Percentiles rank a stretch among this genome's conserved stretches.
These are phyloP conservation scores for Clarireedia hainanense DNA, from an alignment of 2,329 filamentous ascomycete genomes.

Conservation along the genomic window DNA sequence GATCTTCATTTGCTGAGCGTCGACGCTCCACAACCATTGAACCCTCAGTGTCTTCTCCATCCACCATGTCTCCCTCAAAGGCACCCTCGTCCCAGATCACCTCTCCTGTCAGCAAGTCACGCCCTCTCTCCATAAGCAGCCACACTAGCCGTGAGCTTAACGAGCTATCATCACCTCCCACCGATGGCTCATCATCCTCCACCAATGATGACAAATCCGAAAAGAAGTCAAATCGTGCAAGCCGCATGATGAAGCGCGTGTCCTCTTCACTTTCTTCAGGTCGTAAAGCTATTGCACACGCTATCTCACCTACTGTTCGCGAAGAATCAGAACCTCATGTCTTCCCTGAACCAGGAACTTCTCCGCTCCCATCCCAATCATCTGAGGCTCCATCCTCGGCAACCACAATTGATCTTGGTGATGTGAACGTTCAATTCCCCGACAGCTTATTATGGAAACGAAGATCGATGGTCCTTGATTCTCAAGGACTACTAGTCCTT, in stretches of 20 bases:
- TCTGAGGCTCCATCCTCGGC: slow-evolving; percentile 29
- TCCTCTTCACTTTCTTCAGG: slow-evolving; percentile 45
- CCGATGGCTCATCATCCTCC: slow-evolving; percentile 33
- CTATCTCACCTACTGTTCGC: slow-evolving; percentile 28
- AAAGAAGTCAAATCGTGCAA: slow-evolving; percentile 39
- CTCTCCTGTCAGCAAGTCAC: slow-evolving; percentile 44
- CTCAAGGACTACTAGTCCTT: slow-evolving; percentile 74
- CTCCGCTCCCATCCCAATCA: slow-evolving; percentile 15
- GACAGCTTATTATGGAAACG: slow-evolving; percentile 96
- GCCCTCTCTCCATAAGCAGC: slow-evolving; percentile 59
- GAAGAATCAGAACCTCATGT: slow-evolving; percentile 31
- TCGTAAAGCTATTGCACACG: slow-evolving; percentile 30
- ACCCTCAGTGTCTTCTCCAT: slow-evolving; percentile 29
- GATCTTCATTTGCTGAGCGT: slow-evolving; percentile 42
- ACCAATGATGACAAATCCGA: slow-evolving; percentile 42
- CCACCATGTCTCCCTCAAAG: slow-evolving; percentile 39
- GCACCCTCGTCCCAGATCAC: slow-evolving; percentile 34
- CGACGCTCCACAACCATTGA: slow-evolving; percentile 38
- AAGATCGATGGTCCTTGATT: slow-evolving; percentile 78
- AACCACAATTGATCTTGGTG: slow-evolving; percentile 41
- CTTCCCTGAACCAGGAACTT: slow-evolving; percentile 1
- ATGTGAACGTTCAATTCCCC: slow-evolving; percentile 95
- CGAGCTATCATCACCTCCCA: slow-evolving; percentile 30
- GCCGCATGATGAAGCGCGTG: slow-evolving; percentile 57
- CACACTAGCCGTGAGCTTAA: slow-evolving; percentile 29